These are phyloP conservation scores for Penicillium psychrofluorescens DNA, from an alignment of 495 filamentous ascomycete species.

Conservation along the genomic window DNA sequence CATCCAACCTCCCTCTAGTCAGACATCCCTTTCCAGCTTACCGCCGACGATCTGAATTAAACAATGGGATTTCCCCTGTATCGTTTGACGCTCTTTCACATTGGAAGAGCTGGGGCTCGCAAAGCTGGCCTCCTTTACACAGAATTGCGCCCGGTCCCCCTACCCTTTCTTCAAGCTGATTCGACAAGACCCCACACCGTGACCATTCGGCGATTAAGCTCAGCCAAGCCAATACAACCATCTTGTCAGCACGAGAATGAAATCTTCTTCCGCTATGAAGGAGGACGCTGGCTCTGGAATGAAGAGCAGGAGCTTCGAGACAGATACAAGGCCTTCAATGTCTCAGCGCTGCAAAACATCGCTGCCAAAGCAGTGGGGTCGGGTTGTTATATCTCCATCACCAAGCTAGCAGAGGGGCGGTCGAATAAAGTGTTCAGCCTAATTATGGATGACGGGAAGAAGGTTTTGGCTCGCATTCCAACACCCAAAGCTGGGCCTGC, in stretches of 20 bases:
- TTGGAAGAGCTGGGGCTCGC: too few relatives aligned
- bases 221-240: too few relatives aligned
- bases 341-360: constrained; percentile 17
- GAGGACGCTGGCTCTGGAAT: constrained; percentile 26
- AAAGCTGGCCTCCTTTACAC: too few relatives aligned
- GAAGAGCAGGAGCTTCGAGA: constrained; percentile 22
- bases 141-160: too few relatives aligned
- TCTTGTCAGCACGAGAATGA: not conserved
- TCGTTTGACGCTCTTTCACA: too few relatives aligned
- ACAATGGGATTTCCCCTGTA: too few relatives aligned
- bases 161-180: too few relatives aligned
- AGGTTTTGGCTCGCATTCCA: constrained; percentile 21
- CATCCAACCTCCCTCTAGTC: too few relatives aligned
- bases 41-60: too few relatives aligned
- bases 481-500: constrained; percentile 22
- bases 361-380: constrained; percentile 8
- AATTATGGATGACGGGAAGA: constrained; percentile 19
- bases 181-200: too few relatives aligned
- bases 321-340: constrained; percentile 23
- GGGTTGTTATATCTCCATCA: constrained; percentile 11
- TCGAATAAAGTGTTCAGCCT: constrained; percentile 23
- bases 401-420: constrained; percentile 24
- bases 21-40: too few relatives aligned
- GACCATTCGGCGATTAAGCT: too few relatives aligned
- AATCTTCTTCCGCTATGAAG: constrained; percentile 24